Base-by-base conservation (phyloP, 2,329 filamentous ascomycete species). In the Didymella sp. region DNA sequence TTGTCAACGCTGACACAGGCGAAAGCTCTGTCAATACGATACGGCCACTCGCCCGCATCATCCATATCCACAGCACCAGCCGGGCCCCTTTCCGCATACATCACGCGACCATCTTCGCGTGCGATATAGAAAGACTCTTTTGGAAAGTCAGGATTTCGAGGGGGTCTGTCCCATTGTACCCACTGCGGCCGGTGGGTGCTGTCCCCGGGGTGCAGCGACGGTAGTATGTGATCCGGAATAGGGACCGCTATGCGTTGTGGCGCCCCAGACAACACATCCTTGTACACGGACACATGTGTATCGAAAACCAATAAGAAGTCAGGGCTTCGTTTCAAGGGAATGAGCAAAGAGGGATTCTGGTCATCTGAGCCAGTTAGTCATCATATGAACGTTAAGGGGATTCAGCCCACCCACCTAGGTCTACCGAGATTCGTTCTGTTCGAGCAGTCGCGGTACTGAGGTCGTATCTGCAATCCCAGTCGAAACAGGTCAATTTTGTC, bases 71-170 rank as follows among this genome's bases (percentile, higher is more conserved):
- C 80, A 6, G 76, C 75, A 45, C 79, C 73, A 28, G 57, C 50
- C 6, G 82, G 82, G 40, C 63, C 64, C 56, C 91, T 86, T 63
- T 92, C 87, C 4, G 94, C 76, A 62, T 89, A 90, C 51, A 88
- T 84, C 9, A 97, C 83, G 45, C 88, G 80, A 3, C 95, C 95
- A 71, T 98, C 94, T 76, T 98, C 94, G 51, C 93, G 87, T 11
- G 89, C 90, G 15, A 99, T 79, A 70, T 95, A 96, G 45, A 98
- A 87, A 58, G 89, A 87, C 69, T 98, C 95, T 31, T 87, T 86
- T 17, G 80, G 79, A 58, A 83, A 83, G 22, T 87, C 66, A 17
- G 64, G 62, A 51, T 73, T 83, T 7, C 94, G 87, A 57, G 86
- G 84, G 2, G 92, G 90, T 57, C 91, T 85, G 25, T 91, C 87